Conservation (phyloP, 352 stramenopile genomes). For the Thraustochytrium sp. region DNA sequence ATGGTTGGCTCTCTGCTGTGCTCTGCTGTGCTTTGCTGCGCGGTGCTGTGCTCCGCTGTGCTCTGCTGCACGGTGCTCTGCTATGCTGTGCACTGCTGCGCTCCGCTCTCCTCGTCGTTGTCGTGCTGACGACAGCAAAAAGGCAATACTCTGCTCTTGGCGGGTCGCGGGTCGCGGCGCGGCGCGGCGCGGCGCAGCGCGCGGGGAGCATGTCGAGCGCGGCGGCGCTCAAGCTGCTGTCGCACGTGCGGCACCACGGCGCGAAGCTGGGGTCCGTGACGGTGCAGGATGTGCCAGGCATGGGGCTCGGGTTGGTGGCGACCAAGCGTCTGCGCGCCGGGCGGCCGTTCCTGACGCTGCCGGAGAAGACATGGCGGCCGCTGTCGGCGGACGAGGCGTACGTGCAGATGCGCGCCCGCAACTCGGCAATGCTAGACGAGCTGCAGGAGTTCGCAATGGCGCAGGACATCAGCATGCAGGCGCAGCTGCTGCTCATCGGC, state of each 20-base stretch:
- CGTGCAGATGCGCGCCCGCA: constrained; percentile 60
- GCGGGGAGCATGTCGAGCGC: background rate
- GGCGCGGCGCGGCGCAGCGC: background rate
- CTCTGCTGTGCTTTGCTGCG: too few species aligned
- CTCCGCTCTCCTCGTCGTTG: too few species aligned
- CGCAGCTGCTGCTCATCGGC: constrained; percentile 52
- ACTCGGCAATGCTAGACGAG: constrained; percentile 63
- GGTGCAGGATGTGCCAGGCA: constrained; percentile 54
- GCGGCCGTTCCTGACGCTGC: constrained; percentile 62
- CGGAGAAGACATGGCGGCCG: constrained; percentile 60
- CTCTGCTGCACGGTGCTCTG: too few species aligned
- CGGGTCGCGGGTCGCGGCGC: too few species aligned
- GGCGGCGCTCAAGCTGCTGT: background rate
- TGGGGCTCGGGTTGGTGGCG: constrained; percentile 65
- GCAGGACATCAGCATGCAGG: constrained; percentile 61
- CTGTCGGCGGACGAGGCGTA: constrained; percentile 67
- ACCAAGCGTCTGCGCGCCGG: constrained; percentile 59
- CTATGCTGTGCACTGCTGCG: too few species aligned
- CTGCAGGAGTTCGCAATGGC: constrained; percentile 62
- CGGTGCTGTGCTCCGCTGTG: too few species aligned
- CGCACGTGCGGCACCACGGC: constrained; percentile 40
- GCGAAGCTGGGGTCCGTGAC: constrained; percentile 59
- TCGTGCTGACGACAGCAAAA: too few species aligned
- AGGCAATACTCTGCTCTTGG: too few species aligned
- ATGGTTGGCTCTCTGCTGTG: too few species aligned